A percentile compares a stretch with the other conserved stretches of the same genome.
phyloP scores from a whole-genome alignment of 2,329 filamentous ascomycete genomes.

The Scedosporium dehoogii region DNA sequence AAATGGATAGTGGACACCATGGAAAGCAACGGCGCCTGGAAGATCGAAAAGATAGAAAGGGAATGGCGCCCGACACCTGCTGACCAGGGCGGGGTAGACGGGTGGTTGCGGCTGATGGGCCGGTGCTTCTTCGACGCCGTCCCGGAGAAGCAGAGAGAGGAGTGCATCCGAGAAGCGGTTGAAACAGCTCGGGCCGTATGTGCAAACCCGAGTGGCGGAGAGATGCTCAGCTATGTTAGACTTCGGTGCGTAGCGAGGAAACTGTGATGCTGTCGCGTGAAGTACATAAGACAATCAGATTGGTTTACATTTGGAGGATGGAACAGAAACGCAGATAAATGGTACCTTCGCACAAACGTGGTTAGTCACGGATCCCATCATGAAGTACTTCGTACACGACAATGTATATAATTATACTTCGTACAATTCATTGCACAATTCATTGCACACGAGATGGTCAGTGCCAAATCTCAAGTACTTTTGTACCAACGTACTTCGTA shows the following conservation, averaged over 20 bases:
- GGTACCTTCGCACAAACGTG: no score
- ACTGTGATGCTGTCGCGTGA: constrained; percentile 9
- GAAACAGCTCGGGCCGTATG: constrained; percentile 46
- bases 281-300: background rate
- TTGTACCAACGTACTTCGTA: no score
- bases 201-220: constrained; percentile 45
- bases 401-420: no score
- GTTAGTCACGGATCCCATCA: no score
- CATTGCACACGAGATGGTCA: no score
- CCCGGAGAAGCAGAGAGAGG: constrained; percentile 35
- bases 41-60: constrained; percentile 43
- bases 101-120: constrained; percentile 58
- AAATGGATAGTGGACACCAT: constrained; percentile 38
- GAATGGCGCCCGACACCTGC: constrained; percentile 56
- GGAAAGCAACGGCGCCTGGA: constrained; percentile 34
- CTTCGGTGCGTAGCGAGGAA: constrained; percentile 38
- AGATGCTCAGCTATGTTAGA: constrained; percentile 43
- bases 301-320: no score
- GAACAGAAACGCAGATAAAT: no score
- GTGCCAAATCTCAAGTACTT: no score
- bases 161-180: constrained; percentile 41
- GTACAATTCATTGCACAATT: no score
- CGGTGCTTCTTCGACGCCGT: constrained; percentile 47
- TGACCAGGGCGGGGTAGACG: constrained; percentile 50
- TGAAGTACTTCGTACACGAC: no score